Conservation (phyloP, 495 filamentous ascomycete genomes). For the Aspergillus hancockii region DNA sequence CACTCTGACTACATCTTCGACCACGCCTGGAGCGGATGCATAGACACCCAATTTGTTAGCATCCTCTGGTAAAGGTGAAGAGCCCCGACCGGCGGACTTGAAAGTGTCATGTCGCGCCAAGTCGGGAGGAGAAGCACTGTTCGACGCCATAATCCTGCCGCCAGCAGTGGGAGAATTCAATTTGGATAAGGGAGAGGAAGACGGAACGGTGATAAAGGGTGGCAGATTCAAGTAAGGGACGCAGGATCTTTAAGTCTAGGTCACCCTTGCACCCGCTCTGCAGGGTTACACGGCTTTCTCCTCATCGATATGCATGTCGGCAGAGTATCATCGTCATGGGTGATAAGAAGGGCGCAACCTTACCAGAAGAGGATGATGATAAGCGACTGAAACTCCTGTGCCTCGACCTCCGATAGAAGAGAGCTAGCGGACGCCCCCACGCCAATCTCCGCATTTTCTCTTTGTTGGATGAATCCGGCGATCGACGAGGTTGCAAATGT, state of each 20-base stretch:
- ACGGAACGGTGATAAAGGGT: not conserved
- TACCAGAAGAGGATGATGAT: conserved; percentile 1
- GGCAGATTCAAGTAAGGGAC: not conserved
- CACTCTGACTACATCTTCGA: conserved; percentile 39
- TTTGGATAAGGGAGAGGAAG: not conserved
- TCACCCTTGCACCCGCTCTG: not conserved
- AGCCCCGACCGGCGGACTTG: conserved; percentile 22
- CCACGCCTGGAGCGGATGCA: conserved; percentile 29
- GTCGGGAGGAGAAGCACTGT: conserved; percentile 10
- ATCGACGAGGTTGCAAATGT: conserved; percentile 6
- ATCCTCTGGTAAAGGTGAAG: conserved; percentile 25
- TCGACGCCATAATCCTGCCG: conserved; percentile 18
- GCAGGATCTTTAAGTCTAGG: not conserved
- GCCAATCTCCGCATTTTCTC: conserved; percentile 11
- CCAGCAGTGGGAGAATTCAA: not conserved
- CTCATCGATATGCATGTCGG: conserved; percentile 1
- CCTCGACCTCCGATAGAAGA: not conserved
- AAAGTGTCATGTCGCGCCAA: conserved; percentile 17
- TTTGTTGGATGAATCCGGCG: conserved; percentile 4
- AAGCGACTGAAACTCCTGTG: not conserved
- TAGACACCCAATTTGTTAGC: conserved; percentile 30
- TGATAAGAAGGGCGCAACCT: conserved; percentile 7
- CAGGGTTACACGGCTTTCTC: not conserved
- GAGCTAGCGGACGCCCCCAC: not conserved
- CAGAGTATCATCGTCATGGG: conserved; percentile 7